Evolutionary conservation across 1,284 basidiomycete species (phyloP), one percentile per base, ranked within the genome.

Genomic region (Pseudozyma sp.): DNA sequence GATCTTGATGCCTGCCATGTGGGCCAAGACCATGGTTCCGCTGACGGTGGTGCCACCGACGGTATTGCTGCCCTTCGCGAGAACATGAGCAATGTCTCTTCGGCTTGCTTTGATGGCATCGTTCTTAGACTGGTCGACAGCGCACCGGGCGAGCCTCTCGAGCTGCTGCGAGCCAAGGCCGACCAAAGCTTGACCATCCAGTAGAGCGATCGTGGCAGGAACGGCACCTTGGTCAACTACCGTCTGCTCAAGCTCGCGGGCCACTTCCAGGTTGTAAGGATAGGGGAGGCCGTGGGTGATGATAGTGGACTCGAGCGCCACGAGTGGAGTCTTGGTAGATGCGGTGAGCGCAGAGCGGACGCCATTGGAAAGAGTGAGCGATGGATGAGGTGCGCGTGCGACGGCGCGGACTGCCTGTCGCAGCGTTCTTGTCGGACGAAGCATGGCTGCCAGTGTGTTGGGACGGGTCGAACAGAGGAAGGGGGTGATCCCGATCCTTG

Each of bases 11-110:
- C 82, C 82, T 9, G 79, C 82, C 61, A 79, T 68, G 37, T 80
- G 68, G 11, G 84, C 82, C 14, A 84, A 60, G 1, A 78, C 66
- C 78, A 84, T 81, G 1, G 96, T 98, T 0, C 92, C 90, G 62
- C 92, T 91, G 61, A 94, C 95, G 0, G 96, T 99, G 7, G 96
- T 91, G 63, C 94, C 96, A 66, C 94, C 96, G 68, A 94, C 89
- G 52, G 78, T 55, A 0, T 77, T 68, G 29, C 86, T 87, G 69
- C 88, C 88, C 39, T 88, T 82, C 13, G 91, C 89, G 63, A 97
- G 87, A 3, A 90, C 90, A 46, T 92, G 87, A 1, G 90, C 92
- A 49, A 99, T 87, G 84, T 99, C 96, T 53, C 96, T 87, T 46
- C 94, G 87, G 1, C 94, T 96, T 11, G 97, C 87, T 85, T 99